These are phyloP conservation scores for Candida sp. DNA, from an alignment of 1,139 yeast genomes.

Conservation along the genomic window DNA sequence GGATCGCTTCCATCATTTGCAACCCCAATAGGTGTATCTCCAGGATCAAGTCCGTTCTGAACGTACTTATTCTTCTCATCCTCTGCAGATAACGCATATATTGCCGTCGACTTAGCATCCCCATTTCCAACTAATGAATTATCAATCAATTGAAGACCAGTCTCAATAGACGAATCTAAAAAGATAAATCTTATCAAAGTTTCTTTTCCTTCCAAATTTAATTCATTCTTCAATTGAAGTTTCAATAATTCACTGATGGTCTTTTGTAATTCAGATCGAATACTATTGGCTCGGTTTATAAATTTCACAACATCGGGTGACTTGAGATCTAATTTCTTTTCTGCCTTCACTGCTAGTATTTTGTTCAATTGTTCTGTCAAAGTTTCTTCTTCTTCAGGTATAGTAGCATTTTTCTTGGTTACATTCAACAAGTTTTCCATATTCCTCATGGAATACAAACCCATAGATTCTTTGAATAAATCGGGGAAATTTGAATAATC, in stretches of 20 bases:
- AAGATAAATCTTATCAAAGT: conserved; percentile 65
- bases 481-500: conserved; percentile 37
- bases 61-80: conserved; percentile 8
- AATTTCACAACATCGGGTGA: conserved; percentile 36
- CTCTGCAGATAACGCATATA: conserved; percentile 10
- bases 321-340: conserved; percentile 23
- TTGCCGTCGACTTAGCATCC: conserved; percentile 9
- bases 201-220: conserved; percentile 69
- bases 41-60: conserved; percentile 5
- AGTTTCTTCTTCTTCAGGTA: conserved; percentile 11
- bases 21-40: conserved; percentile 5
- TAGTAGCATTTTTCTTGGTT: conserved; percentile 9
- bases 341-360: conserved; percentile 26
- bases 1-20: conserved; percentile 5
- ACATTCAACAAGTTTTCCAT: conserved; percentile 48
- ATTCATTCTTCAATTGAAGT: conserved; percentile 48
- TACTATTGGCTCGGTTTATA: conserved; percentile 36
- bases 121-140: conserved; percentile 22
- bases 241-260: conserved; percentile 57
- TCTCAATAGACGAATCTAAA: conserved; percentile 67
- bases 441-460: conserved; percentile 67
- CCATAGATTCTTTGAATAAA: conserved; percentile 53
- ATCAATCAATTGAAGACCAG: conserved; percentile 55
- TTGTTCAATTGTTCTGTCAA: conserved; percentile 37
- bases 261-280: conserved; percentile 46